Conservation (phyloP, 2,329 filamentous ascomycete genomes). For the Aspergillus viridinutans region DNA sequence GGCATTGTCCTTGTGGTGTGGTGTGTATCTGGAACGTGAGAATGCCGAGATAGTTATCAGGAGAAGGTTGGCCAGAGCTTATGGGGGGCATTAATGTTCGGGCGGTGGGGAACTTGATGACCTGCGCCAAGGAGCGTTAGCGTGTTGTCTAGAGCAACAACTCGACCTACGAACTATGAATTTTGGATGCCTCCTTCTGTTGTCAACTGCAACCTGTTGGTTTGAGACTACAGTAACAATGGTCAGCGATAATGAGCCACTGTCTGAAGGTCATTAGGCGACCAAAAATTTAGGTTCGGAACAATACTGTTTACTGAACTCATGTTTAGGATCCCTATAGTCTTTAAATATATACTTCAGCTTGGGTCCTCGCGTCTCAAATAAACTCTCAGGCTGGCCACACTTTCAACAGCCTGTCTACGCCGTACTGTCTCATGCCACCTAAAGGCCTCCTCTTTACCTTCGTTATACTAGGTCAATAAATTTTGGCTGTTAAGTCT, state of each 20-base stretch:
- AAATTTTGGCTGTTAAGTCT: neutral
- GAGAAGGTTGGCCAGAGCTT: constrained; percentile 4
- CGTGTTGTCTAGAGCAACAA: constrained; percentile 2
- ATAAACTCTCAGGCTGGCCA: neutral
- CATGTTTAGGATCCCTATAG: neutral
- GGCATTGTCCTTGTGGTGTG: constrained; percentile 23
- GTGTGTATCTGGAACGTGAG: constrained; percentile 2
- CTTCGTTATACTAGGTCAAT: neutral
- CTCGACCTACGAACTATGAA: neutral
- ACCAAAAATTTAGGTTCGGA: neutral
- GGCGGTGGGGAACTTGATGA: constrained; percentile 21
- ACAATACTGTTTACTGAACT: neutral
- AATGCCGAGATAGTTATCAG: neutral
- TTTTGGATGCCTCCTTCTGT: neutral
- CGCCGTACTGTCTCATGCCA: neutral
- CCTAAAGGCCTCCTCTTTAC: neutral
- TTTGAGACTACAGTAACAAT: neutral
- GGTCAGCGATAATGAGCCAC: neutral
- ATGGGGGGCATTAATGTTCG: constrained; percentile 10
- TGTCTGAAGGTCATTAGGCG: neutral
- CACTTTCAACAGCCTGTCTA: neutral
- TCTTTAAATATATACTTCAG: neutral
- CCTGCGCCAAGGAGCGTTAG: constrained; percentile 24
- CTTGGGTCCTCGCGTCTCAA: neutral
- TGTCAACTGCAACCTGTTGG: neutral